A percentile compares a stretch with the other conserved stretches of the same genome.
These are phyloP conservation scores for Tubosaeta brunneosetosa DNA, from an alignment of 768 basidiomycete genomes.

Conservation along the genomic window DNA sequence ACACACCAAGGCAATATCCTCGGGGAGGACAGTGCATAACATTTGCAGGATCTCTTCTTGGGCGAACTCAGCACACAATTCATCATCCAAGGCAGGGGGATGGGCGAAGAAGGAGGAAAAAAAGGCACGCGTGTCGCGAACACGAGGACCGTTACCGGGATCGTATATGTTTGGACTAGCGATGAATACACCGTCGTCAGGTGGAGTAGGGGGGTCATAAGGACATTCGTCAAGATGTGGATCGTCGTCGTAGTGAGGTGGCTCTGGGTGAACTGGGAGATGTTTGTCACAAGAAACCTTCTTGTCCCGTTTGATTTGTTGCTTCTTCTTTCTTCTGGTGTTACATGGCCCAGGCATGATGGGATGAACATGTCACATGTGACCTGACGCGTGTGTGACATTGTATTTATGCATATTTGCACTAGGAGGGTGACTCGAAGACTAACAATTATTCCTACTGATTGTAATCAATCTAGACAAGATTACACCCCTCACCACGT, in stretches of 20 bases:
- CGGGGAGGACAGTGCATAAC: slow-evolving; percentile 62
- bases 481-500: slow-evolving; percentile 18
- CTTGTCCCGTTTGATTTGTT: slow-evolving; percentile 31
- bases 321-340: slow-evolving; percentile 42
- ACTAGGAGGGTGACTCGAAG: slow-evolving; percentile 15
- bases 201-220: slow-evolving; percentile 2
- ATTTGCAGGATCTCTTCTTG: slow-evolving; percentile 72
- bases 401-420: slow-evolving; percentile 15
- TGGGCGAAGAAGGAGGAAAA: slow-evolving; percentile 64
- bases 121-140: slow-evolving; percentile 63
- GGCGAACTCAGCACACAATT: slow-evolving; percentile 72
- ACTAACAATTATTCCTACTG: slow-evolving; percentile 3
- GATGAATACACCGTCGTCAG: slow-evolving; percentile 20
- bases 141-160: slow-evolving; percentile 75
- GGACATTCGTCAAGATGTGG: slow-evolving; percentile 1
- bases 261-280: background rate
- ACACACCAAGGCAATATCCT: slow-evolving; percentile 67
- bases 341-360: slow-evolving; percentile 64
- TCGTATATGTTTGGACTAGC: slow-evolving; percentile 65
- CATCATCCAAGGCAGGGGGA: slow-evolving; percentile 57
- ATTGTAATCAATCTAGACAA: slow-evolving; percentile 23
- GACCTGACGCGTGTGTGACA: slow-evolving; percentile 32
- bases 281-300: slow-evolving; percentile 8
- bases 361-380: slow-evolving; percentile 25
- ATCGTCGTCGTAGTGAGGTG: slow-evolving; percentile 5